These are phyloP conservation scores for Microascus cirrosus DNA, from an alignment of 2,329 filamentous ascomycete genomes.

Conservation along the genomic window DNA sequence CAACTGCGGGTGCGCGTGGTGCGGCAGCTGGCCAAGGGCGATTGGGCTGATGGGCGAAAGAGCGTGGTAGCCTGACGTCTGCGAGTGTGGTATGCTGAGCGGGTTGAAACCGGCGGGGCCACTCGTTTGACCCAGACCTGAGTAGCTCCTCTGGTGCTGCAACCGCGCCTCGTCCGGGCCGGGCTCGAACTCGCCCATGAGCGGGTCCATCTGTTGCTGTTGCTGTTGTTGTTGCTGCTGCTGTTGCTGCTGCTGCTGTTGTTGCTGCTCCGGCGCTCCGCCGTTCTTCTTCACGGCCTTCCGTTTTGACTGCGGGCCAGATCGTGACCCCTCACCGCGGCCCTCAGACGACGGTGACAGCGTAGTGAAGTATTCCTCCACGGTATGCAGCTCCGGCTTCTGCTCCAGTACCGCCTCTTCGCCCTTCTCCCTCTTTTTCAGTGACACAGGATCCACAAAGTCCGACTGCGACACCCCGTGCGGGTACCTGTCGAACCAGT, in stretches of 20 bases:
- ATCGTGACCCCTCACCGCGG: slow-evolving; percentile 10
- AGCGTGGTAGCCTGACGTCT: slow-evolving; percentile 29
- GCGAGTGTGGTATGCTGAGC: slow-evolving; percentile 27
- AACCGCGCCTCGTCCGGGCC: background rate
- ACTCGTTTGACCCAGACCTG: slow-evolving; percentile 27
- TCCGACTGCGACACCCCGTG: slow-evolving; percentile 80
- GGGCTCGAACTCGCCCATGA: slow-evolving; percentile 3
- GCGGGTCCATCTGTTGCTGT: slow-evolving; percentile 10
- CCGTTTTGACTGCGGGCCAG: slow-evolving; percentile 16
- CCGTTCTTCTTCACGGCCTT: slow-evolving; percentile 22
- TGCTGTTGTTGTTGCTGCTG: background rate
- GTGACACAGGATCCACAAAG: slow-evolving; percentile 62
- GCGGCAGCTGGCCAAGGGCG: slow-evolving; percentile 23
- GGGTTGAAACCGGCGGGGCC: slow-evolving; percentile 27
- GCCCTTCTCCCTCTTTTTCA: slow-evolving; percentile 61
- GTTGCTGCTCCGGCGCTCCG: slow-evolving; percentile 8
- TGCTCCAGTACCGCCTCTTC: slow-evolving; percentile 85
- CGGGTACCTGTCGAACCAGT: slow-evolving; percentile 95
- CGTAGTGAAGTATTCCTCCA: slow-evolving; percentile 86
- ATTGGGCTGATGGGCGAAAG: slow-evolving; percentile 42
- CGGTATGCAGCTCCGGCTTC: slow-evolving; percentile 81
- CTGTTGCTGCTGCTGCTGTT: slow-evolving; percentile 6
- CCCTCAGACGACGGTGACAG: slow-evolving; percentile 52
- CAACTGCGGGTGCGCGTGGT: slow-evolving; percentile 25
- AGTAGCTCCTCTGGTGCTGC: slow-evolving; percentile 25